Evolutionary conservation across 1,139 yeast genomes (phyloP), one percentile per base, ranked within the genome.

Genomic region (Kodamaea plutei): DNA sequence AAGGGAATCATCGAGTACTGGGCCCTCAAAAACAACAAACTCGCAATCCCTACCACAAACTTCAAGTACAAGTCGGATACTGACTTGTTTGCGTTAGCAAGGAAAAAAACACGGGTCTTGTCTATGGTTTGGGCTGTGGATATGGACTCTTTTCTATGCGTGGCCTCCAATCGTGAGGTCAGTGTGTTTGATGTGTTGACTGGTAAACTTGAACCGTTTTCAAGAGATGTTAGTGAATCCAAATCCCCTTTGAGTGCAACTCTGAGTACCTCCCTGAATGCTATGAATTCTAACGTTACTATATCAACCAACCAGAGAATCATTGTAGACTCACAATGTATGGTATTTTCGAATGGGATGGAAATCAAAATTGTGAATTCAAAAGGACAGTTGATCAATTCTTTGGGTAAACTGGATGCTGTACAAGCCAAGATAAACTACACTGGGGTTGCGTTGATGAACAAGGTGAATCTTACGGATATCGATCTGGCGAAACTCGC

Each of bases 1-100:
- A 40, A 44, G 15, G 76, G 76, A 2, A 56, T 65, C 45, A 42
- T 71, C 8, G 77, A 71, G 45, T 63, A 65, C 36, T 71, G 77
- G 76, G 26, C 28, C 4, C 25, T 30, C n/a, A 23, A 24, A 5
- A 26, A 26, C n/a, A 25, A 15, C 8, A 4, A 10, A 8, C 20
- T 12, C 26, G 30, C 4, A 23, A 18, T 2, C 8, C 13, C 17
- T 6, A 29, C 29, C 5, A 36, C 35, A 2, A 42, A 43, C 8
- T 69, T 67, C 46, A 52, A 56, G 23, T 46, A 52, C 43, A 71
- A 70, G 39, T 56, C 69, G 13, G 52, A 58, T 26, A 71, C 77
- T 0, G 65, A 67, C 37, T 45, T 71, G 24, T 63, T 64, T 38
- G 63, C 59, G 14, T 48, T 68, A 30, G 55, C 63, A 13, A 64